These are phyloP conservation scores for Coemansia sp. DNA, from an alignment of 192 early-diverging fungal species.

Conservation along the genomic window DNA sequence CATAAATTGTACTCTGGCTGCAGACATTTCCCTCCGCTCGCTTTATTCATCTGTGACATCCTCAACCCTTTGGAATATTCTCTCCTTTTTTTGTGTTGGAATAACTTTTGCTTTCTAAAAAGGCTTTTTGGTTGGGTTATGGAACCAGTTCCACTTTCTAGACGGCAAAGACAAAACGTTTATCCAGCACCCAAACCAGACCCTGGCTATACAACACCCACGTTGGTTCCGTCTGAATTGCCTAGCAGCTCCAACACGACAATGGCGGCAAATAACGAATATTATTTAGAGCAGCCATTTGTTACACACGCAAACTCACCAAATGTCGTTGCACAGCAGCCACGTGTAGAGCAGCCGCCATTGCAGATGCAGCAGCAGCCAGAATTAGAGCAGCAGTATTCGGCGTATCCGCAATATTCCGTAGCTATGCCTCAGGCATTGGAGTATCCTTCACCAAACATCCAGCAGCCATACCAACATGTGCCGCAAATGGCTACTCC, in stretches of 20 bases:
- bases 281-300: not conserved
- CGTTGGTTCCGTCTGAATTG: too few species aligned
- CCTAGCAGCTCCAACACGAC: not conserved
- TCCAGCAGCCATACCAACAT: not conserved
- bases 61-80: too few species aligned
- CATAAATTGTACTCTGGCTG: too few species aligned
- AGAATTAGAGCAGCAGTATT: not conserved
- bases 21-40: too few species aligned
- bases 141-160: slow-evolving; percentile 6
- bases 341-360: not conserved
- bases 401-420: slow-evolving; percentile 3
- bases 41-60: too few species aligned
- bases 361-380: not conserved
- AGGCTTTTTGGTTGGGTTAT: not conserved
- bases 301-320: not conserved
- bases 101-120: too few species aligned
- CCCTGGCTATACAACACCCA: not conserved
- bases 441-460: not conserved
- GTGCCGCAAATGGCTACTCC: not conserved
- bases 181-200: not conserved
- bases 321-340: not conserved
- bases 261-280: not conserved
- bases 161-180: not conserved
- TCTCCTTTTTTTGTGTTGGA: too few species aligned
- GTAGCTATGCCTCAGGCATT: not conserved